Percentiles rank a stretch among this genome's conserved stretches.
Conservation (phyloP, 2,329 filamentous ascomycete genomes). For the Metarhizium anisopliae region DNA sequence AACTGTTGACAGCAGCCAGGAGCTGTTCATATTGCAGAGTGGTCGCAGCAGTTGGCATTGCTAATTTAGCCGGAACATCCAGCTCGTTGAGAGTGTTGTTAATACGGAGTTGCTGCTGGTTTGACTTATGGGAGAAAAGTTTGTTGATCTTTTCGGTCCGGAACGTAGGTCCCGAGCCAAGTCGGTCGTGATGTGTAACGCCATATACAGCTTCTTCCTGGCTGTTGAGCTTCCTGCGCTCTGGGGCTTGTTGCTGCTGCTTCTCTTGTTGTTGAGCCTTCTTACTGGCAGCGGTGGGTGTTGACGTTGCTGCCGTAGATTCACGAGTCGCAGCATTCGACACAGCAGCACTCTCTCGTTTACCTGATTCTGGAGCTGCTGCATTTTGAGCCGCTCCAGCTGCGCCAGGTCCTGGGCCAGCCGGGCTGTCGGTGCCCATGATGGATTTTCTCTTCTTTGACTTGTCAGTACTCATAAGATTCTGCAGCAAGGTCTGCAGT, state of each 20-base stretch:
- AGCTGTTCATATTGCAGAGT: slow-evolving; percentile 64
- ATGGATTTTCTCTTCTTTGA: slow-evolving; percentile 78
- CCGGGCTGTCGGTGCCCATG: slow-evolving; percentile 46
- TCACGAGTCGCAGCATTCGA: slow-evolving; percentile 28
- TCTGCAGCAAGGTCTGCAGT: slow-evolving; percentile 71
- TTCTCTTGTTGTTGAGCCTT: slow-evolving; percentile 33
- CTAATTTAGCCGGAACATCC: slow-evolving; percentile 59
- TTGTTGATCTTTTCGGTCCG: slow-evolving; percentile 76
- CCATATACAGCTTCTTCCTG: slow-evolving; percentile 75
- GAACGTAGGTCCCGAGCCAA: slow-evolving; percentile 81
- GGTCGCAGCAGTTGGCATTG: slow-evolving; percentile 66
- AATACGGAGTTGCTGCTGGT: slow-evolving; percentile 68
- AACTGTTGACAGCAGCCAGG: slow-evolving; percentile 54
- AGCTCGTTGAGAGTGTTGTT: slow-evolving; percentile 63
- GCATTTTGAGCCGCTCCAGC: slow-evolving; percentile 23
- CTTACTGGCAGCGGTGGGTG: slow-evolving; percentile 35
- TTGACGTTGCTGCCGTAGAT: slow-evolving; percentile 21
- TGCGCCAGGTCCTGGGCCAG: background rate
- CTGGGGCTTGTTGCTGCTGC: slow-evolving; percentile 25
- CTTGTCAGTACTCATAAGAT: slow-evolving; percentile 74
- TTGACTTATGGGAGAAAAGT: slow-evolving; percentile 67
- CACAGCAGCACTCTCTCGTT: slow-evolving; percentile 46
- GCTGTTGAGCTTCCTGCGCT: slow-evolving; percentile 62
- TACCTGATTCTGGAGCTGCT: slow-evolving; percentile 25
- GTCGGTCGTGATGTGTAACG: slow-evolving; percentile 74